phyloP scores from a whole-genome alignment of 2,329 filamentous ascomycete genomes.

The Alternaria conjuncta region DNA sequence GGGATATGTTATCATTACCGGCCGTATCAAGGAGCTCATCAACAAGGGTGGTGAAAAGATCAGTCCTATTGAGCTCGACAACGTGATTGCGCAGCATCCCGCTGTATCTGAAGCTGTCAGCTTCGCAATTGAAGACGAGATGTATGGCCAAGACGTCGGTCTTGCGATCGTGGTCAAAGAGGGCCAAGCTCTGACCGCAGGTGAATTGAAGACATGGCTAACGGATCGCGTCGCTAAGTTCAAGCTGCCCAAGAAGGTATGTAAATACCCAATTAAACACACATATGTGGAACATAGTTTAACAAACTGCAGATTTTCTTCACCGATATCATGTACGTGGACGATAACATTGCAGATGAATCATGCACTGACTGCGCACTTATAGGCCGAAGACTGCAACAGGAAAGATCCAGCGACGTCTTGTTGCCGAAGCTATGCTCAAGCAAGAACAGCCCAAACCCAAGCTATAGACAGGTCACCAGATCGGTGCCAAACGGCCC shows the following conservation, averaged over 20 bases:
- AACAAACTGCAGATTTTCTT: constrained; percentile 70
- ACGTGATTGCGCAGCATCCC: constrained; percentile 75
- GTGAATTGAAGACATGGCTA: constrained; percentile 73
- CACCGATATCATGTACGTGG: constrained; percentile 70
- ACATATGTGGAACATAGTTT: constrained; percentile 20
- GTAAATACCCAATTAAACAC: constrained; percentile 23
- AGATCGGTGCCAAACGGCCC: neutral
- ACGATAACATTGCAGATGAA: neutral
- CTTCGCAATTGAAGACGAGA: constrained; percentile 81
- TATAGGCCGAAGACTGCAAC: constrained; percentile 80
- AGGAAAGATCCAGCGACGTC: constrained; percentile 83
- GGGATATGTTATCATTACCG: constrained; percentile 84
- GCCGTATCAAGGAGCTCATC: constrained; percentile 92
- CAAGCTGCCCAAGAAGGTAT: constrained; percentile 82
- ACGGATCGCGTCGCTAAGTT: constrained; percentile 77
- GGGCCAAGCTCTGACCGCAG: constrained; percentile 60
- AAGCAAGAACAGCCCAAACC: constrained; percentile 67
- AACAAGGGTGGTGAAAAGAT: constrained; percentile 92
- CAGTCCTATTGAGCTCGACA: constrained; percentile 86
- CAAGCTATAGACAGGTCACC: constrained; percentile 54
- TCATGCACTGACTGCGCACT: constrained; percentile 9
- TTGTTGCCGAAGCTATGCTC: constrained; percentile 85
- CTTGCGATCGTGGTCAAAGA: constrained; percentile 77
- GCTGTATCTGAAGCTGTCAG: constrained; percentile 79
- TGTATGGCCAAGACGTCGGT: constrained; percentile 83